Evolutionary conservation across 1,284 basidiomycete species (phyloP), one percentile per base, ranked within the genome.

Genomic region (Golubevia sp.): DNA sequence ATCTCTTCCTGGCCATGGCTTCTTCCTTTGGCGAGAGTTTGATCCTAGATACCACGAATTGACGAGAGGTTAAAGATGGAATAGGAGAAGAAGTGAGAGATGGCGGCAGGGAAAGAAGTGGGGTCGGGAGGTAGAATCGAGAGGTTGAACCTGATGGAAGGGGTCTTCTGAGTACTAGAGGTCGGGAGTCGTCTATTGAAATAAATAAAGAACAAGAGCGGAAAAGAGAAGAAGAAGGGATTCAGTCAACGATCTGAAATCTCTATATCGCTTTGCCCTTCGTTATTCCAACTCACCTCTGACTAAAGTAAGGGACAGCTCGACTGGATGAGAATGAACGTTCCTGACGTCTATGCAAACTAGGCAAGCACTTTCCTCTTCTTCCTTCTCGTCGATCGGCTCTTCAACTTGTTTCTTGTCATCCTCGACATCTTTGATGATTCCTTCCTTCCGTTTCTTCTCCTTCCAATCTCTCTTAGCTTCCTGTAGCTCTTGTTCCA

Each of bases 41-140:
- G 23, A 69, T 30, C 27, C 65, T 68, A 2, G 71, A 62, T 2
- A 79, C 75, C 59, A 79, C 69, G 44, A 73, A 82, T 54, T 79
- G 77, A 0, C 76, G 61, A 2, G 51, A 58, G 20, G 64, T 63
- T 24, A 70, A 62, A 4, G 58, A 52, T 3, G 78, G 73, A 24
- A 79, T 73, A 2, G 70, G 59, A 11, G 56, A 61, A 15, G 56
- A 55, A 4, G 57, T 49, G 3, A 55, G 59, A 1, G 20, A 64
- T 0, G 21, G 55, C 2, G 51, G 24, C 21, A 61, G 34, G 0
- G 21, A 21, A 7, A 30, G 25, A 26, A 20, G 25, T 6, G 61
- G 26, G 30, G 63, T 49, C 4, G 68, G 65, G 38, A 70, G 23
- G 27, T 30, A 6, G 44, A 71, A 24, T 24, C 61, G 58, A 44